Percentiles rank a stretch among this genome's conserved stretches.
Evolutionary conservation across 73 alveolate species (phyloP).

Genomic region (Symbiodinium natans): DNA sequence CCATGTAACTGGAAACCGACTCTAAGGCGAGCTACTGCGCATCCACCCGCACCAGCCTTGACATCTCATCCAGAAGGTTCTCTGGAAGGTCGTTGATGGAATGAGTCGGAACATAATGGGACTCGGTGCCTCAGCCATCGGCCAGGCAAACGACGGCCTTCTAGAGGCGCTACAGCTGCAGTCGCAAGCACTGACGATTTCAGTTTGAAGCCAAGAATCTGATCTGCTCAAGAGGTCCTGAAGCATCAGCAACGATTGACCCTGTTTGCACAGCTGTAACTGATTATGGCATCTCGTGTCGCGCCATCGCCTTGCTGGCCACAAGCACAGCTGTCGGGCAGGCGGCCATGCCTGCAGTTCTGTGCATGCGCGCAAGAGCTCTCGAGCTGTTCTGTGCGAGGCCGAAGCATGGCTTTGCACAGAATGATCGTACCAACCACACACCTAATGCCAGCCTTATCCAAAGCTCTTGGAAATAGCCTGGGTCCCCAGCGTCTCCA

Average conservation of each 20-base stretch:
- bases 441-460: too few relatives aligned
- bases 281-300: too few relatives aligned
- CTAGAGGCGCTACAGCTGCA: too few relatives aligned
- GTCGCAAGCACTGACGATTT: too few relatives aligned
- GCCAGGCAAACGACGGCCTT: too few relatives aligned
- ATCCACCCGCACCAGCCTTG: conserved; percentile 32
- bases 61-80: conserved; percentile 1
- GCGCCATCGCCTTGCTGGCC: conserved; percentile 5
- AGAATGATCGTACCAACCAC: too few relatives aligned
- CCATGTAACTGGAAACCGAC: neutral
- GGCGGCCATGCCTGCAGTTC: conserved; percentile 36
- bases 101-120: conserved; percentile 48
- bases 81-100: conserved; percentile 36
- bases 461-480: too few relatives aligned
- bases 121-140: conserved; percentile 21
- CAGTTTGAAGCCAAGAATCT: neutral
- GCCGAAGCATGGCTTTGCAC: neutral
- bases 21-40: conserved; percentile 28
- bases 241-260: neutral
- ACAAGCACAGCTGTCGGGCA: conserved; percentile 49
- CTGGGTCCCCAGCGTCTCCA: neutral
- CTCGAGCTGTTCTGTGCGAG: neutral
- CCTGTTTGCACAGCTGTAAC: too few relatives aligned
- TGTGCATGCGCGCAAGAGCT: neutral
- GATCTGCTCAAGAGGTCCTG: neutral